phyloP scores from a whole-genome alignment of 495 filamentous ascomycete species.

The Aspergillus bridgeri region DNA sequence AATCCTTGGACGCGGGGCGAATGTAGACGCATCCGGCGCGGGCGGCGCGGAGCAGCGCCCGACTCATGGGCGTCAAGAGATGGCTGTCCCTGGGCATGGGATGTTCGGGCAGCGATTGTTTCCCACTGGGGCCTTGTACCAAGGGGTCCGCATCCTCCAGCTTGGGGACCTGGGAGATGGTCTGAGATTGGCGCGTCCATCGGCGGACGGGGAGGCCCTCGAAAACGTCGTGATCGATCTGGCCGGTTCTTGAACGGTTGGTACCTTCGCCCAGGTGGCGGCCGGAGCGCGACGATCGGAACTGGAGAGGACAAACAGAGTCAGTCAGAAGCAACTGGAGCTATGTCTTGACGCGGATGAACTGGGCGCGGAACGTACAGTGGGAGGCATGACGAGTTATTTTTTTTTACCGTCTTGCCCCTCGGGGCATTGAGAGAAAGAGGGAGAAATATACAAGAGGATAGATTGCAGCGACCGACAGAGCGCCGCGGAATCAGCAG shows the following conservation, averaged over 20 bases:
- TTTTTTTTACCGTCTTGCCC: constrained; percentile 5
- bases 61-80: constrained; percentile 71
- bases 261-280: constrained; percentile 50
- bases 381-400: constrained; percentile 37
- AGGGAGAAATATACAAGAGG: not conserved
- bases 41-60: constrained; percentile 80
- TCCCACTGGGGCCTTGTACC: constrained; percentile 57
- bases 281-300: constrained; percentile 44
- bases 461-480: not conserved
- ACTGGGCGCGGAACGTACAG: constrained; percentile 33
- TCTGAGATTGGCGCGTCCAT: constrained; percentile 74
- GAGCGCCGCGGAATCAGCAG: not conserved
- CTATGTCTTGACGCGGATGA: not conserved
- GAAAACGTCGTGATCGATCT: constrained; percentile 90
- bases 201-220: constrained; percentile 91
- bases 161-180: constrained; percentile 61
- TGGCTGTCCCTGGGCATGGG: constrained; percentile 85
- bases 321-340: not conserved
- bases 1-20: constrained; percentile 37
- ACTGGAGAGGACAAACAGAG: constrained; percentile 26
- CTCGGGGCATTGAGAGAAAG: constrained; percentile 1
- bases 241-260: constrained; percentile 69
- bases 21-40: constrained; percentile 69
- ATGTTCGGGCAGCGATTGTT: constrained; percentile 48
- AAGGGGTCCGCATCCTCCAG: constrained; percentile 45